These are phyloP conservation scores for Pleurotus pulmonarius DNA, from an alignment of 768 basidiomycete species.

Conservation along the genomic window DNA sequence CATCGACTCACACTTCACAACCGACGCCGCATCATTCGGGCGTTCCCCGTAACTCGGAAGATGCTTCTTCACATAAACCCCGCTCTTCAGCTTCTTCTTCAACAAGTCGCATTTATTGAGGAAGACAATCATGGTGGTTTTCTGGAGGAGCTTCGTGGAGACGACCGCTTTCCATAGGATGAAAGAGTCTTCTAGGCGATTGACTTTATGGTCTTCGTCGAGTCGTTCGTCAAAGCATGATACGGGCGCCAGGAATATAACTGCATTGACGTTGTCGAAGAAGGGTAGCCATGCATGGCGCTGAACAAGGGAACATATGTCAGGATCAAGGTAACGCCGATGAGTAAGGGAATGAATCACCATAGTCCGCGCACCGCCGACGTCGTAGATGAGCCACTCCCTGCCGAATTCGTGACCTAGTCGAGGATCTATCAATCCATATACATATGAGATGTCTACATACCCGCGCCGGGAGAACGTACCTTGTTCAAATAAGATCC, in stretches of 20 bases:
- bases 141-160: constrained; percentile 51
- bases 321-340: neutral
- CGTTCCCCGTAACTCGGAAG: constrained; percentile 62
- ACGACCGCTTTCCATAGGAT: constrained; percentile 66
- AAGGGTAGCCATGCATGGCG: constrained; percentile 71
- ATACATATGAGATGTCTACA: neutral
- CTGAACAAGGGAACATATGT: constrained; percentile 24
- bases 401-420: constrained; percentile 27
- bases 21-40: constrained; percentile 49
- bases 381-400: constrained; percentile 70
- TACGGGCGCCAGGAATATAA: constrained; percentile 55
- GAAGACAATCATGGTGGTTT: constrained; percentile 65
- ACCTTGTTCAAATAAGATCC: constrained; percentile 47
- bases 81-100: constrained; percentile 41
- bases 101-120: constrained; percentile 73
- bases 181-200: constrained; percentile 71
- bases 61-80: constrained; percentile 46
- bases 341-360: constrained; percentile 25
- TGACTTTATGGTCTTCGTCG: constrained; percentile 56
- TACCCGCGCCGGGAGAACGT: neutral
- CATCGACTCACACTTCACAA: constrained; percentile 51
- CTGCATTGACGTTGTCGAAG: constrained; percentile 71
- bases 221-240: constrained; percentile 44
- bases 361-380: constrained; percentile 59
- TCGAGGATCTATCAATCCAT: constrained; percentile 22